Conservation (phyloP, 2,329 filamentous ascomycete genomes). For the Botrytis hyacinthi region DNA sequence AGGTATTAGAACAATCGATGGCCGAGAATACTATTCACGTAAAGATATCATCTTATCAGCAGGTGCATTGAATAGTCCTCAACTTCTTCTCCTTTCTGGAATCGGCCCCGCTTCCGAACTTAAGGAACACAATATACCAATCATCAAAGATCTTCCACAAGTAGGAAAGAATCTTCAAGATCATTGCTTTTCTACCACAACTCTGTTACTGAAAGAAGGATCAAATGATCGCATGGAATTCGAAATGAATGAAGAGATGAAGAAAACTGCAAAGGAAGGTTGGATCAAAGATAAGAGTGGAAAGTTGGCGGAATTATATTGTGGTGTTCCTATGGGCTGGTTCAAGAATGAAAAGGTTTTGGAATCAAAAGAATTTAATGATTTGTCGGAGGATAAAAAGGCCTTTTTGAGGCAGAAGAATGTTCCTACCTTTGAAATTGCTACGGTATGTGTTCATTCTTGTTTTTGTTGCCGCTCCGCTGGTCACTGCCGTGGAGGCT, state of each 20-base stretch:
- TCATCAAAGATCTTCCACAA: slow-evolving; percentile 58
- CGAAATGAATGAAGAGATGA: slow-evolving; percentile 44
- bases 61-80: slow-evolving; percentile 49
- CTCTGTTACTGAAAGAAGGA: slow-evolving; percentile 39
- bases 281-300: slow-evolving; percentile 4
- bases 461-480: not conserved
- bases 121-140: slow-evolving; percentile 46
- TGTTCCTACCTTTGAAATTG: slow-evolving; percentile 7
- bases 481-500: not conserved
- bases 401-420: not conserved
- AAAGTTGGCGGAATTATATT: not conserved
- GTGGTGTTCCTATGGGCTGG: slow-evolving; percentile 11
- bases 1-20: slow-evolving; percentile 46
- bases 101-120: slow-evolving; percentile 45
- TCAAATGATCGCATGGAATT: slow-evolving; percentile 37
- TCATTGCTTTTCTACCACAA: slow-evolving; percentile 40
- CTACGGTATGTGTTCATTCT: not conserved
- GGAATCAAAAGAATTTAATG: not conserved
- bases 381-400: not conserved
- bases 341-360: not conserved
- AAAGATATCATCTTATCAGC: slow-evolving; percentile 49
- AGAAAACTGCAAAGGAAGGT: not conserved
- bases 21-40: slow-evolving; percentile 37
- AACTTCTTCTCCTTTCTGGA: slow-evolving; percentile 49
- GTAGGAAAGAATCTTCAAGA: slow-evolving; percentile 62